Evolutionary conservation across 1,139 yeast genomes (phyloP), one percentile per base, ranked within the genome.

Genomic region (Trichomonascaceae sp.): DNA sequence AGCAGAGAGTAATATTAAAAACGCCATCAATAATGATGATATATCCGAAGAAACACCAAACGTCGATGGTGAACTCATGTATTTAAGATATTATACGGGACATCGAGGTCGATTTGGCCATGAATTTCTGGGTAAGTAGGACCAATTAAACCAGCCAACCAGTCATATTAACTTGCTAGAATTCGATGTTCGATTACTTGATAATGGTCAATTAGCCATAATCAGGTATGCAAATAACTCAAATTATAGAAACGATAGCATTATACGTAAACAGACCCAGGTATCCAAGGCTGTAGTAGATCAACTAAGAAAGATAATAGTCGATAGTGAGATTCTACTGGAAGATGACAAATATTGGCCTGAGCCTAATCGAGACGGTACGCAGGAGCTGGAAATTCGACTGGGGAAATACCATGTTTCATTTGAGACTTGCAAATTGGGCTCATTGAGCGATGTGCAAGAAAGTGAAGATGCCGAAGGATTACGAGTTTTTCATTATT

Each of bases 281-380:
- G 55, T 77, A 1, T 73, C 78, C 17, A 63, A 68, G 12, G 55
- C 71, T 0, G 74, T 75, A 8, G 58, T 75, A 8, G 60, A 64
- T 15, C 72, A 74, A 45, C 54, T 76, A 32, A 68, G 69, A 54
- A 60, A 62, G 30, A 69, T 77, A 24, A 62, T 76, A 1, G 61
- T 61, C 4, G 75, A 71, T 6, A 69, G 76, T 51, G 80, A 76
- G 54, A 70, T 77, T 20, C 53, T 75, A 50, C 63, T 66, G 49
- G 80, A 77, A 63, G 69, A 65, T 49, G 79, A 75, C 56, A 55
- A 61, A 1, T 61, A 63, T 43, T 76, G 80, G 80, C 80, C 80
- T 0, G 64, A 63, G 39, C 69, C 70, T 55, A 68, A 68, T 53
- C 59, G 70, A 43, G 78, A 74, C 50, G 80, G 80, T 7, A 74